A percentile compares a stretch with the other conserved stretches of the same genome.
Evolutionary conservation across 2,329 filamentous ascomycete genomes (phyloP).

Genomic region (Bipolaris sorokiniana): DNA sequence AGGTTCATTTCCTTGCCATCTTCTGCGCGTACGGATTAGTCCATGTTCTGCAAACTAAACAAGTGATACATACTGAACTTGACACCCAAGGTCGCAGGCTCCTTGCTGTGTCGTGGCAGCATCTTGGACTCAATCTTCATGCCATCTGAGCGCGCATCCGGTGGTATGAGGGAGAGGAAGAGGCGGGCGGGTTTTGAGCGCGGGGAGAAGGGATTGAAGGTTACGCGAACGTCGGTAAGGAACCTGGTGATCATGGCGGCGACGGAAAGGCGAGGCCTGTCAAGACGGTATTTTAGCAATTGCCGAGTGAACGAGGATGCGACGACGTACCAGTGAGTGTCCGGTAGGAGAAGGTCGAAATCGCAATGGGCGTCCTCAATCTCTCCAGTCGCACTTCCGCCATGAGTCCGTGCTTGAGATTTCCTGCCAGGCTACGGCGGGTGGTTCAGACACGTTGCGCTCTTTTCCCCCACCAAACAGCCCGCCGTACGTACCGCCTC

Average conservation of each 20-base stretch:
- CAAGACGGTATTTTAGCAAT: neutral
- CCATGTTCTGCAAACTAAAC: neutral
- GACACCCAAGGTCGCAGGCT: constrained; percentile 72
- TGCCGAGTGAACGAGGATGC: neutral
- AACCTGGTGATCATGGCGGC: constrained; percentile 80
- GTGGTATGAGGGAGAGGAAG: constrained; percentile 84
- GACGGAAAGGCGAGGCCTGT: neutral
- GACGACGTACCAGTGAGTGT: constrained; percentile 1
- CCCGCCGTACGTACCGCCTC: constrained; percentile 33
- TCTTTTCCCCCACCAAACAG: constrained; percentile 22
- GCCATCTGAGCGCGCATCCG: constrained; percentile 72
- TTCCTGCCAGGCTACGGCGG: constrained; percentile 18
- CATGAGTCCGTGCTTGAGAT: constrained; percentile 31
- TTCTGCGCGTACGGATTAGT: constrained; percentile 61
- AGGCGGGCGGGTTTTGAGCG: constrained; percentile 82
- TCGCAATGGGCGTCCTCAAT: constrained; percentile 7
- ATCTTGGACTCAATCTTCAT: constrained; percentile 81
- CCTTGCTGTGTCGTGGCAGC: constrained; percentile 71
- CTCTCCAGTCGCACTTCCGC: constrained; percentile 11
- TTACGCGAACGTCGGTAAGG: constrained; percentile 81
- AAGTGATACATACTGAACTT: constrained; percentile 75
- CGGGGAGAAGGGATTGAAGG: constrained; percentile 90
- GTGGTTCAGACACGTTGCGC: constrained; percentile 24
- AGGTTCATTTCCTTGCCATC: constrained; percentile 91
- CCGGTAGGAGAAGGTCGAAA: neutral